Evolutionary conservation across 2,329 filamentous ascomycete species (phyloP), one percentile per base, ranked within the genome.

Genomic region (Bisporella sp.): DNA sequence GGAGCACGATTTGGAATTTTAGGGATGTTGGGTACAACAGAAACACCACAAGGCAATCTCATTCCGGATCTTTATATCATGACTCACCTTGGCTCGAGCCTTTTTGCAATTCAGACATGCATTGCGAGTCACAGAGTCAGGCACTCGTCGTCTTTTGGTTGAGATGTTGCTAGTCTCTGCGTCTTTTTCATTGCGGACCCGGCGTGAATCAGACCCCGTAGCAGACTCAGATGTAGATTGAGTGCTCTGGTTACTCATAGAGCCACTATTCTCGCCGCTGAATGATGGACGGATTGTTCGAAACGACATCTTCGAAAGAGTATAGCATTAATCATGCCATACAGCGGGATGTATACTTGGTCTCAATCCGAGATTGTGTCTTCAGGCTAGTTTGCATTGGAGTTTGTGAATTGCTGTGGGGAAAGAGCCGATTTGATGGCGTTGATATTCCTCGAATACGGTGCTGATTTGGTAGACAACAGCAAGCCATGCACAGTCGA

Each of bases 71-170:
- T 28, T 39, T 21, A 8, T 21, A 4, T 37, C 48, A 46, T 13
- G 35, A 9, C 35, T 37, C 35, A 68, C 66, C 59, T 68, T 68
- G 30, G 65, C 59, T 51, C 65, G 59, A 13, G 65, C 64, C 45
- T 66, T 66, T 49, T 66, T 68, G 52, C 65, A 68, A 31, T 61
- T 64, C 11, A 60, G 50, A 49, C 65, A 68, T n/a, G 65, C 65
- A 59, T 67, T 68, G 12, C 59, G 58, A 45, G 65, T 67, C 1
- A 67, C 60, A 6, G 57, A 62, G 21, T 63, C 62, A n/a, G 64
- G 64, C 7, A 63, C 62, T 50, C 62, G 56, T 51, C 65, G 57
- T 48, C 58, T 59, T 55, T 64, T 64, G 21, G 59, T 57, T 28
- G 53, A 55, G 41, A 46, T 54, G 31, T 49, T 48, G 42, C 29